phyloP scores from a whole-genome alignment of 1,284 basidiomycete species.

The Puccinia hordei region DNA sequence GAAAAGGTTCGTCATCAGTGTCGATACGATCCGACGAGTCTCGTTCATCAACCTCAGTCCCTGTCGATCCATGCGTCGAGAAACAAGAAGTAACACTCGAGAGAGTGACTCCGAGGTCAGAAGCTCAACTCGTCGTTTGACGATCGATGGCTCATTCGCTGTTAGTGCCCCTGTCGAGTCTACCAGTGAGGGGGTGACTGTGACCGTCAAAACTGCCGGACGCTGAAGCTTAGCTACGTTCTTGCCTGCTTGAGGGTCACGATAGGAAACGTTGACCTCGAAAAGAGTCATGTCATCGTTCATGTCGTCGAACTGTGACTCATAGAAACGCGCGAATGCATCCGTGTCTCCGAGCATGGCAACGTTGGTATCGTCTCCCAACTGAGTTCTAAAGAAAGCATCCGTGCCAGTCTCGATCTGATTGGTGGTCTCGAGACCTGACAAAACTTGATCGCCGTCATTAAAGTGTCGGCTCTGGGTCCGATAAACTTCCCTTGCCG shows the following conservation, averaged over 20 bases:
- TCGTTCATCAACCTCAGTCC: conserved; percentile 83
- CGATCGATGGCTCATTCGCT: conserved; percentile 74
- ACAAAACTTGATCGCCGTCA: conserved; percentile 1
- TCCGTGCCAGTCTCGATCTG: conserved; percentile 52
- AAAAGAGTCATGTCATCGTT: conserved; percentile 40
- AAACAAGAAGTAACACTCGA: conserved; percentile 81
- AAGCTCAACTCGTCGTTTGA: conserved; percentile 88
- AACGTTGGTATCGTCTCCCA: conserved; percentile 59
- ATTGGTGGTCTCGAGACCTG: not conserved
- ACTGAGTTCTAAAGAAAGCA: conserved; percentile 70
- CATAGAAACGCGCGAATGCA: conserved; percentile 18
- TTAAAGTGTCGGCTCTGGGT: not conserved
- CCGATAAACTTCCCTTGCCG: conserved; percentile 52
- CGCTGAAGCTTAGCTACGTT: conserved; percentile 79
- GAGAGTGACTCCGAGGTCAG: conserved; percentile 92
- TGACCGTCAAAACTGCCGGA: conserved; percentile 75
- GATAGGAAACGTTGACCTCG: conserved; percentile 81
- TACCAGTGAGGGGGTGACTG: conserved; percentile 68
- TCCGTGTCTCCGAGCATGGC: not conserved
- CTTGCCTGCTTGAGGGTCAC: conserved; percentile 78
- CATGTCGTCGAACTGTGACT: conserved; percentile 67
- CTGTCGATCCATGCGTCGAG: conserved; percentile 78
- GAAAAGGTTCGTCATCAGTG: conserved; percentile 69
- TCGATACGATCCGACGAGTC: conserved; percentile 81
- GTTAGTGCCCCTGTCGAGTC: conserved; percentile 58